Base-by-base conservation (phyloP, 2,329 filamentous ascomycete species). In the Xylaria sp. region DNA sequence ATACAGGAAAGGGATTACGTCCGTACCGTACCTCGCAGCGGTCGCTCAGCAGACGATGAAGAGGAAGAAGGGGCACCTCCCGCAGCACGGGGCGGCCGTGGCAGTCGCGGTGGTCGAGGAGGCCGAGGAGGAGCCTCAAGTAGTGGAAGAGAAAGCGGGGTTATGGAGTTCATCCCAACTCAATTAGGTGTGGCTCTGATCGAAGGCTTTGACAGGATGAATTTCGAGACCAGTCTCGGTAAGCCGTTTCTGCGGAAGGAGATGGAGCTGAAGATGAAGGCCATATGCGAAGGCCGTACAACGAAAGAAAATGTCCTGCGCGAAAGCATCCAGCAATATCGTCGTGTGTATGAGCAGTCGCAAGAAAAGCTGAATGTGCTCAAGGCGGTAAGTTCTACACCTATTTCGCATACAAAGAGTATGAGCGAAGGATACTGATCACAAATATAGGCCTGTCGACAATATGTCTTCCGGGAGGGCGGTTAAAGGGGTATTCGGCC, bases 171-270 rank as follows among this genome's bases (percentile, higher is more conserved):
- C 69, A 90, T 99, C 61, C 94, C 94, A 13, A 97, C 92, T 7
- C 89, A 90, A 48, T 81, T 99, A 37, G 94, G 94, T 2, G 86
- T 97, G 20, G 93, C 94, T 17, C 79, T 99, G 48, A 92, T 97
- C 57, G 85, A 96, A 71, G 94, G 94, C 1, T 99, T 97, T 67
- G 92, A 99, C 71, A 87, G 89, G 62, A 93, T 99, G 81, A 91
- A 92, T 52, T 88, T 95, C 59, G 92, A 96, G 65, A 92, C 89
- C 40, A 97, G 92, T 67, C 82, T 99, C 46, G 91, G 92, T 70
- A 97, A 97, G 73, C 94, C 94, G 0, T 97, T 97, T 69, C 77
- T 99, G 56, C 87, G 94, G 52, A 97, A 97, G 73, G 92, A 99
- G 78, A 97, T 97, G 91, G 94, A 99, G 74, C 76, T 91, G 57